A percentile compares a stretch with the other conserved stretches of the same genome.
phyloP scores from a whole-genome alignment of 768 basidiomycete genomes.

The Boletus subcaerulescens region DNA sequence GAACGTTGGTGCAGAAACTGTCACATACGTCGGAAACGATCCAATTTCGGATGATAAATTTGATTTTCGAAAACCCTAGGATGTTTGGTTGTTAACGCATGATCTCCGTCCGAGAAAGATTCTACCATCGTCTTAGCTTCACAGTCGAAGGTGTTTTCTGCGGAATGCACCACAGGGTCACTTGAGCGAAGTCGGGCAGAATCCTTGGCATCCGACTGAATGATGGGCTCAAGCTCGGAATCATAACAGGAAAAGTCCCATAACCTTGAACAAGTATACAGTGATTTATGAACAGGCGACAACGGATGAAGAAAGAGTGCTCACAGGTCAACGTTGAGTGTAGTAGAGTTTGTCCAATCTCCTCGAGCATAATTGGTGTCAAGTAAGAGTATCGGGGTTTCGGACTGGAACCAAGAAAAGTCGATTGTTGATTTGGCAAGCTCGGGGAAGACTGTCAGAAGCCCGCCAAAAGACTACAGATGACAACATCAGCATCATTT shows the following conservation, averaged over 20 bases:
- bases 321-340: slow-evolving; percentile 23
- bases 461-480: slow-evolving; percentile 26
- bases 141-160: neutral
- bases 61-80: neutral
- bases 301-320: neutral
- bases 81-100: slow-evolving; percentile 11
- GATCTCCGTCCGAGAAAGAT: neutral
- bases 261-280: slow-evolving; percentile 6
- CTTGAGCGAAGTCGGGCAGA: neutral
- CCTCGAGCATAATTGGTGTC: slow-evolving; percentile 5
- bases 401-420: slow-evolving; percentile 28
- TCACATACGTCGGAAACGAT: neutral
- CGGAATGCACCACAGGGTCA: neutral
- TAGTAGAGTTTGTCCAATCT: slow-evolving; percentile 19
- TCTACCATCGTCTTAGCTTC: slow-evolving; percentile 12
- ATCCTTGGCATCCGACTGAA: neutral
- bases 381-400: slow-evolving; percentile 26
- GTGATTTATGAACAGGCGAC: neutral
- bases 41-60: neutral
- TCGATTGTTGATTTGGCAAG: slow-evolving; percentile 18
- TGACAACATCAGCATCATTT: slow-evolving; percentile 9
- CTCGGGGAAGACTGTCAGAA: slow-evolving; percentile 24
- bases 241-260: slow-evolving; percentile 25
- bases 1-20: neutral
- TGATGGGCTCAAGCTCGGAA: slow-evolving; percentile 17